phyloP scores from a whole-genome alignment of 2,329 filamentous ascomycete genomes.

The Penicillium sp. region DNA sequence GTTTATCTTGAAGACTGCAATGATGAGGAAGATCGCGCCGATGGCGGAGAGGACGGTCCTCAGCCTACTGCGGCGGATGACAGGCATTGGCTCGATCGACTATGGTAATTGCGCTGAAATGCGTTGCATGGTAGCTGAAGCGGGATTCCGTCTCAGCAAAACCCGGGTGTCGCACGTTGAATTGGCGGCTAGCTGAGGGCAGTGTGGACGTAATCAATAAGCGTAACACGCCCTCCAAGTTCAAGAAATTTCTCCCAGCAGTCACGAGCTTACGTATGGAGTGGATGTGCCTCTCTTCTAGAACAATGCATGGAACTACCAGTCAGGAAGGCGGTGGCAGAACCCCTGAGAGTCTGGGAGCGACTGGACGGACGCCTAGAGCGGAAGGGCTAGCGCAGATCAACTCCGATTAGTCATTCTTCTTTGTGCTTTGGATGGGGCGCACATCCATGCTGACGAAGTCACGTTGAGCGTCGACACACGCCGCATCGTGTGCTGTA shows the following conservation, averaged over 20 bases:
- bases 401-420: slow-evolving; percentile 12
- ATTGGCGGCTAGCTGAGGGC: no score
- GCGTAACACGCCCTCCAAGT: neutral
- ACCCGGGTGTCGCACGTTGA: neutral
- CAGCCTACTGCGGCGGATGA: slow-evolving; percentile 35
- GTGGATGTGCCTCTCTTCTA: neutral
- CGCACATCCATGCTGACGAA: neutral
- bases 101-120: slow-evolving; percentile 4
- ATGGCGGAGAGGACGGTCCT: slow-evolving; percentile 36
- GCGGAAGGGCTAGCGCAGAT: slow-evolving; percentile 14
- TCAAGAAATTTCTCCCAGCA: neutral
- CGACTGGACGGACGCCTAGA: neutral
- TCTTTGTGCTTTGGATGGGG: neutral
- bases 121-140: neutral
- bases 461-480: neutral
- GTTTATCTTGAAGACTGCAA: slow-evolving; percentile 41
- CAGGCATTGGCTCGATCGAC: slow-evolving; percentile 26
- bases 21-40: slow-evolving; percentile 36
- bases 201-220: neutral
- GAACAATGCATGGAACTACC: neutral
- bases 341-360: slow-evolving; percentile 13
- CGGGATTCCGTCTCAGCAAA: neutral
- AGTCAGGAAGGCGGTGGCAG: slow-evolving; percentile 23
- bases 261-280: neutral
- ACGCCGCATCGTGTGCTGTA: neutral